phyloP scores from a whole-genome alignment of 2,329 filamentous ascomycete genomes.

The Fusarium sp. region DNA sequence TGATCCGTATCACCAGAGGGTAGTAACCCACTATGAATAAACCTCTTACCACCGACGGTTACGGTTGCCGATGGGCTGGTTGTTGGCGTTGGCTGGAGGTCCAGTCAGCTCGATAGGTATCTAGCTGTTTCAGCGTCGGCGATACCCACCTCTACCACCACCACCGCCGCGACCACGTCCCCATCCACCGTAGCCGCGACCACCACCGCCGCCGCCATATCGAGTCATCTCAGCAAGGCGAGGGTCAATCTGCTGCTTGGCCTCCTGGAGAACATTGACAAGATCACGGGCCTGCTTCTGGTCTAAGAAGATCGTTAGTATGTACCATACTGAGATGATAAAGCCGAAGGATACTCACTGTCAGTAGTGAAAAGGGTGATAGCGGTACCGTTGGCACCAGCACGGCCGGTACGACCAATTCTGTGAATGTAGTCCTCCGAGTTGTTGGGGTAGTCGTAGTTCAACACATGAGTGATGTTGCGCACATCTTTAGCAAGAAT shows the following conservation, averaged over 20 bases:
- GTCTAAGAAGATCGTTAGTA: slow-evolving; percentile 65
- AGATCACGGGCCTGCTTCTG: slow-evolving; percentile 97
- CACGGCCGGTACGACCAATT: slow-evolving; percentile 94
- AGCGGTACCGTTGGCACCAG: slow-evolving; percentile 92
- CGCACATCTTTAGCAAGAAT: slow-evolving; percentile 89
- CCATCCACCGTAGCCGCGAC: slow-evolving; percentile 77
- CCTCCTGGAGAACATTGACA: slow-evolving; percentile 89
- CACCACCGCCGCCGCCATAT: slow-evolving; percentile 83
- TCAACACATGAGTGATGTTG: slow-evolving; percentile 99
- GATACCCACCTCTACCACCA: slow-evolving; percentile 58
- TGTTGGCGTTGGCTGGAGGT: slow-evolving; percentile 59
- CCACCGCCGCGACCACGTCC: slow-evolving; percentile 68
- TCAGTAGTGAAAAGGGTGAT: slow-evolving; percentile 99
- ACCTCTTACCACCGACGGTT: slow-evolving; percentile 61
- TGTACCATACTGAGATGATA: background rate
- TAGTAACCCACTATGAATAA: slow-evolving; percentile 17
- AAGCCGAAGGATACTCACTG: slow-evolving; percentile 72
- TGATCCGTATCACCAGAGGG: slow-evolving; percentile 23
- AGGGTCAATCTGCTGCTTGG: slow-evolving; percentile 98
- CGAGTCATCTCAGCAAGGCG: slow-evolving; percentile 95
- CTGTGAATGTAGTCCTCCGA: slow-evolving; percentile 98
- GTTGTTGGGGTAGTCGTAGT: slow-evolving; percentile 99
- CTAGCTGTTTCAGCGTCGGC: slow-evolving; percentile 46
- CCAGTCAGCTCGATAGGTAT: slow-evolving; percentile 49
- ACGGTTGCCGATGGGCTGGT: slow-evolving; percentile 59